phyloP scores from a whole-genome alignment of 768 basidiomycete species.

The Psilocybe sp. region DNA sequence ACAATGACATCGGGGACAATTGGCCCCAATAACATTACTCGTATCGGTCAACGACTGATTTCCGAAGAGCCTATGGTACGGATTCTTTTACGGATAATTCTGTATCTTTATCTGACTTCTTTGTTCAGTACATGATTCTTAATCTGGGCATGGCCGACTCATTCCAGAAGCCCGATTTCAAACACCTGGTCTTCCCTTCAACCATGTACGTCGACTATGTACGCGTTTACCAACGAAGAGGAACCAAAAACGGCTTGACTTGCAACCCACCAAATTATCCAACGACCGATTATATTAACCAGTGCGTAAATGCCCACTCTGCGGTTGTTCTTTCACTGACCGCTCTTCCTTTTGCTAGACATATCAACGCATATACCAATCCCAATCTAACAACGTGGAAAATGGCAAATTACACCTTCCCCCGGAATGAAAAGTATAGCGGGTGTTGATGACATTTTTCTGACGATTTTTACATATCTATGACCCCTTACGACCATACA shows the following conservation, averaged over 20 bases:
- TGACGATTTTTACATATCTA: background rate
- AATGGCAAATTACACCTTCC: slow-evolving; percentile 71
- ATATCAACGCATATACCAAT: slow-evolving; percentile 62
- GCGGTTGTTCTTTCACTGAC: background rate
- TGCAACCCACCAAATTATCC: slow-evolving; percentile 81
- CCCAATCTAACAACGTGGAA: slow-evolving; percentile 87
- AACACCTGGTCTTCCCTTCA: slow-evolving; percentile 72
- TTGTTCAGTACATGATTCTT: slow-evolving; percentile 69
- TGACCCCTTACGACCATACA: background rate
- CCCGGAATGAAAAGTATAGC: slow-evolving; percentile 55
- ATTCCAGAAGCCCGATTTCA: slow-evolving; percentile 75
- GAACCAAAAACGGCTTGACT: slow-evolving; percentile 62
- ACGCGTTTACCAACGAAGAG: slow-evolving; percentile 80
- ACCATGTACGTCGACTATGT: slow-evolving; percentile 89
- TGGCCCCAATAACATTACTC: slow-evolving; percentile 54
- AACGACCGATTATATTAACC: slow-evolving; percentile 75
- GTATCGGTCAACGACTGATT: slow-evolving; percentile 71
- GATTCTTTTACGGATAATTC: slow-evolving; percentile 1
- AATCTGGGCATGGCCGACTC: slow-evolving; percentile 79
- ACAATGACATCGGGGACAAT: slow-evolving; percentile 61
- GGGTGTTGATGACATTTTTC: slow-evolving; percentile 31
- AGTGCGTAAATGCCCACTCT: slow-evolving; percentile 32
- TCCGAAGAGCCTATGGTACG: slow-evolving; percentile 93
- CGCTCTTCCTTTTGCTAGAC: slow-evolving; percentile 23
- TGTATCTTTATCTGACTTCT: slow-evolving; percentile 2